A percentile compares a stretch with the other conserved stretches of the same genome.
These are phyloP conservation scores for Cenococcum geophilum DNA, from an alignment of 495 filamentous ascomycete species.

Conservation along the genomic window DNA sequence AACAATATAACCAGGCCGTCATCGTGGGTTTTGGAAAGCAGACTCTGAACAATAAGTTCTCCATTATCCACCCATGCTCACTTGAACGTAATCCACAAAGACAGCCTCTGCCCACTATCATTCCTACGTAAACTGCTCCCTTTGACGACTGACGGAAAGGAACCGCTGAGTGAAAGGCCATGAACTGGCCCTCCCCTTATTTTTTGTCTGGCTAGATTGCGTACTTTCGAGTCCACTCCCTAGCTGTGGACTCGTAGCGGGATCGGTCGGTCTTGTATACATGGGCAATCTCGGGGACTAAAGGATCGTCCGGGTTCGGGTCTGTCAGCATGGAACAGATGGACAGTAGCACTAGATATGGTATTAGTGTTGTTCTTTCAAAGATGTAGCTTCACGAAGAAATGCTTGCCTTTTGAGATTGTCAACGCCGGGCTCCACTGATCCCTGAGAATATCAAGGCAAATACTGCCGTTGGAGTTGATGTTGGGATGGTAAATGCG, in stretches of 20 bases:
- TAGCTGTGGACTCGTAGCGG: constrained; percentile 90
- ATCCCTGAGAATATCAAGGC: constrained; percentile 93
- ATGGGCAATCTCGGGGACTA: constrained; percentile 97
- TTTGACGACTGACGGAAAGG: background rate
- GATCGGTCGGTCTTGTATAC: constrained; percentile 99
- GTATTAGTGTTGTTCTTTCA: constrained; percentile 5
- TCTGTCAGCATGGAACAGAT: constrained; percentile 99
- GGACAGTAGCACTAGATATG: constrained; percentile 72
- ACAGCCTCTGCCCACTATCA: background rate
- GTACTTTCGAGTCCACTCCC: constrained; percentile 99
- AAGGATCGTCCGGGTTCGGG: constrained; percentile 96
- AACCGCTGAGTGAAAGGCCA: background rate
- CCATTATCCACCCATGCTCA: background rate
- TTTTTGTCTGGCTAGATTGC: constrained; percentile 57
- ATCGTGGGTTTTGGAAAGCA: background rate
- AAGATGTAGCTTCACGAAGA: background rate
- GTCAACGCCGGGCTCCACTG: constrained; percentile 99
- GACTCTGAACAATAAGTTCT: background rate
- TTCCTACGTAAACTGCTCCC: background rate
- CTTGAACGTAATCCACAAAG: constrained; percentile 4
- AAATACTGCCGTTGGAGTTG: constrained; percentile 99
- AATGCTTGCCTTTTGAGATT: constrained; percentile 83
- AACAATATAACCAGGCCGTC: constrained; percentile 3
- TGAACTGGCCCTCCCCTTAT: background rate
- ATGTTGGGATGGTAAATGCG: constrained; percentile 99